Percentiles rank a stretch among this genome's conserved stretches.
These are phyloP conservation scores for Volvariella surrecta DNA, from an alignment of 1,284 basidiomycete genomes.

Conservation along the genomic window DNA sequence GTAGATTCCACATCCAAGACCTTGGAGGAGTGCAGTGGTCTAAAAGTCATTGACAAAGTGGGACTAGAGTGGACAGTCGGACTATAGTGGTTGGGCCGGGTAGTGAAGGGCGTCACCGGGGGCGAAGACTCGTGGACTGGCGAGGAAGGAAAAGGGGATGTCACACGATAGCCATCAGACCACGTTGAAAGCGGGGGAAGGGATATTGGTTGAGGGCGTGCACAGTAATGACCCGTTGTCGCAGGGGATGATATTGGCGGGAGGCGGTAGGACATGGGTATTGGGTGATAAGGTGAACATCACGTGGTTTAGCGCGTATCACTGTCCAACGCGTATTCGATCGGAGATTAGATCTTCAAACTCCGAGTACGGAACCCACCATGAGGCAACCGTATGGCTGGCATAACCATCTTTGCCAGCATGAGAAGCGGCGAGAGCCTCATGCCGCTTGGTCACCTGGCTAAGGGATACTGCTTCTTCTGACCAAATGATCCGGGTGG, in stretches of 20 bases:
- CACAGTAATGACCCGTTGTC: conserved; percentile 15
- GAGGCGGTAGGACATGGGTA: conserved; percentile 1
- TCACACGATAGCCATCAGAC: conserved; percentile 12
- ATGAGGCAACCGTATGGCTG: no score
- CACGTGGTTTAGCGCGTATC: conserved; percentile 29
- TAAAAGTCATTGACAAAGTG: conserved; percentile 14
- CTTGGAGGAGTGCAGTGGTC: conserved; percentile 9
- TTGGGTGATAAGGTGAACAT: conserved; percentile 10
- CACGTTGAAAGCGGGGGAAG: conserved; percentile 16
- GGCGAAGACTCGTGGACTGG: conserved; percentile 29
- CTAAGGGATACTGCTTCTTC: no score
- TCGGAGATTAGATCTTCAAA: conserved; percentile 32
- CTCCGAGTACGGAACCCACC: conserved; percentile 9
- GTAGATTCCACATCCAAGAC: conserved; percentile 4
- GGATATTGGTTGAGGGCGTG: conserved; percentile 12
- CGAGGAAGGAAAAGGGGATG: conserved; percentile 21
- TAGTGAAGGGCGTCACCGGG: conserved; percentile 24
- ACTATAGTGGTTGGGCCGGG: conserved; percentile 16
- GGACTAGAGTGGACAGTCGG: conserved; percentile 29
- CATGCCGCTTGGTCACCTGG: no score
- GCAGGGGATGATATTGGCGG: conserved; percentile 18
- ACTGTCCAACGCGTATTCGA: conserved; percentile 34
- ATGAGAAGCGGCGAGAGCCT: no score
- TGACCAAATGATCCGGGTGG: no score
- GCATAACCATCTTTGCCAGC: no score